Percentiles rank a stretch among this genome's conserved stretches.
Conservation (phyloP, 2,329 filamentous ascomycete species). For the Apiospora aurea region DNA sequence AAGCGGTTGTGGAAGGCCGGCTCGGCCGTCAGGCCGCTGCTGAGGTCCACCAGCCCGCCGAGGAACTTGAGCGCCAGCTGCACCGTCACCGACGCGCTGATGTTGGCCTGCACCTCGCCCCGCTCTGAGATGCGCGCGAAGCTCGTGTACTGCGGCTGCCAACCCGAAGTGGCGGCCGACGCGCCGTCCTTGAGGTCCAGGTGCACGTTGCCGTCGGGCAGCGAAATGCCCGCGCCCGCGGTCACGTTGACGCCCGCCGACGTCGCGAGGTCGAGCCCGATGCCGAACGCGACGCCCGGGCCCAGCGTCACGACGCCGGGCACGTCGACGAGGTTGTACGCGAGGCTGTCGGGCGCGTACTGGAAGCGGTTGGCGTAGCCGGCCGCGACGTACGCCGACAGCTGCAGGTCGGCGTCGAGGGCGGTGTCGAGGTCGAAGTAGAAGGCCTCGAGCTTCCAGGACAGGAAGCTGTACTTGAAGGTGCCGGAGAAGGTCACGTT, state of each 20-base stretch:
- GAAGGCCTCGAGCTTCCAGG: conserved; percentile 43
- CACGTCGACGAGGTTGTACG: conserved; percentile 47
- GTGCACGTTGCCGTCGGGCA: conserved; percentile 47
- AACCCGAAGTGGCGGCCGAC: conserved; percentile 42
- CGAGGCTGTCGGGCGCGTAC: conserved; percentile 46
- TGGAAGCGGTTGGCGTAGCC: conserved; percentile 42
- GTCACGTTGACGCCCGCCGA: conserved; percentile 42
- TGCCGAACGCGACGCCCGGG: conserved; percentile 45
- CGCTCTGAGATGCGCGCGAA: conserved; percentile 44
- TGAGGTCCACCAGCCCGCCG: conserved; percentile 45
- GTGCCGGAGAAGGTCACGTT: conserved; percentile 50
- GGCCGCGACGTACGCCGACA: conserved; percentile 45
- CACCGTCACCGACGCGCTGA: conserved; percentile 46
- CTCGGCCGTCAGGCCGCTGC: conserved; percentile 46
- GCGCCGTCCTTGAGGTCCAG: conserved; percentile 45
- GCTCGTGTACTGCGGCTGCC: conserved; percentile 45
- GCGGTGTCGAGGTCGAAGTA: conserved; percentile 52
- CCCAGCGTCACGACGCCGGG: conserved; percentile 49
- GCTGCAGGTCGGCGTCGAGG: conserved; percentile 45
- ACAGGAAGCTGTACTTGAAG: conserved; percentile 49
- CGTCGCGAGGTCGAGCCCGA: conserved; percentile 47
- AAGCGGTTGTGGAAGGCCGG: conserved; percentile 48
- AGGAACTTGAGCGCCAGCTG: conserved; percentile 47
- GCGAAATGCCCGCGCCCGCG: conserved; percentile 41
- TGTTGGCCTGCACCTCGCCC: conserved; percentile 42